Conservation (phyloP, 2,329 filamentous ascomycete genomes). For the Nemania sp. region DNA sequence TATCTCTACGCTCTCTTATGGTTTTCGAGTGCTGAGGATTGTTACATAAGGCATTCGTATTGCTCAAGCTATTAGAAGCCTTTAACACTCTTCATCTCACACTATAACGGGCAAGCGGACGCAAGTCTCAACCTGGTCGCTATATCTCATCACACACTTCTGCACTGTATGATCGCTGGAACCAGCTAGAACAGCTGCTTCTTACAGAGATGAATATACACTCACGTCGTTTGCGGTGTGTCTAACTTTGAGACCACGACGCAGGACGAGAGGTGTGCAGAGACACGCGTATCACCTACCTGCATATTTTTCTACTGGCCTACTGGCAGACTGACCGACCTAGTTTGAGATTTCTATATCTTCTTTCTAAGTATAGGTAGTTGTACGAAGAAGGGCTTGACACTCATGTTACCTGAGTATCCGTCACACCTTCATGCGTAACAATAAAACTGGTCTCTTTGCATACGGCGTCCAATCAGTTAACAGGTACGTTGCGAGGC, state of each 20-base stretch:
- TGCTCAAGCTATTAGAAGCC: constrained; percentile 12
- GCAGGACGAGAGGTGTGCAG: constrained; percentile 9
- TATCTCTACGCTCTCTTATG: no score
- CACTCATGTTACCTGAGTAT: constrained; percentile 18
- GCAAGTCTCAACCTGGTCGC: constrained; percentile 18
- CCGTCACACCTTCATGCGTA: not conserved
- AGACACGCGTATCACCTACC: no score
- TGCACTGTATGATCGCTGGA: constrained; percentile 10
- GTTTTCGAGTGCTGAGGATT: constrained; percentile 7
- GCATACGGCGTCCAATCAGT: not conserved
- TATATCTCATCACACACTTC: not conserved
- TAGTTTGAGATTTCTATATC: constrained; percentile 6
- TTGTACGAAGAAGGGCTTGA: not conserved
- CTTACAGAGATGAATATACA: constrained; percentile 23
- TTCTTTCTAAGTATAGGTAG: not conserved
- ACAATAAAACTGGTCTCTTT: constrained; percentile 11
- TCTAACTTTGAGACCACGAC: constrained; percentile 20
- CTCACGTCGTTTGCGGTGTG: constrained; percentile 14
- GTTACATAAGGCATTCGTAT: constrained; percentile 19
- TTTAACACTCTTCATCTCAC: not conserved
- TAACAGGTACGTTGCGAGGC: not conserved
- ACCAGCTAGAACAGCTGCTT: constrained; percentile 5
- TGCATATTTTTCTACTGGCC: no score
- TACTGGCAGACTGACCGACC: no score
- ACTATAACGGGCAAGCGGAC: constrained; percentile 14